Conservation (phyloP, 2,329 filamentous ascomycete genomes). For the Cucurbitaria berberidis region DNA sequence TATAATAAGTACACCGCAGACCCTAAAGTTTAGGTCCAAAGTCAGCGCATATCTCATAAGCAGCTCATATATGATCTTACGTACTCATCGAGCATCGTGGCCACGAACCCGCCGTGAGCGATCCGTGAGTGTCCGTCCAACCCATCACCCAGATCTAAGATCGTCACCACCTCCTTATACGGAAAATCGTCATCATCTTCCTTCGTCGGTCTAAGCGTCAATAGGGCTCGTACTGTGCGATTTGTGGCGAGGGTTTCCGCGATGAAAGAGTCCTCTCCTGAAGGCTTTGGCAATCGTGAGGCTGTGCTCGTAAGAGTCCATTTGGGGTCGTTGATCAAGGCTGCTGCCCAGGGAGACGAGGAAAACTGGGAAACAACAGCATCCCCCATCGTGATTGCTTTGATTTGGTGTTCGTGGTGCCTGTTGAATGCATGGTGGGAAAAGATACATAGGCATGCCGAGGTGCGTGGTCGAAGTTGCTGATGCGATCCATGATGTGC, state of each 20-base stretch:
- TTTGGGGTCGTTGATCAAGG: constrained; percentile 51
- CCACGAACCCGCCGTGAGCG: constrained; percentile 65
- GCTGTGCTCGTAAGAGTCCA: constrained; percentile 50
- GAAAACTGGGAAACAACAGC: constrained; percentile 29
- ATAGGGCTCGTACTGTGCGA: constrained; percentile 54
- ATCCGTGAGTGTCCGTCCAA: constrained; percentile 62
- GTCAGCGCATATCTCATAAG: not conserved
- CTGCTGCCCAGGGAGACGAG: constrained; percentile 58
- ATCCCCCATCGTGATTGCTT: constrained; percentile 24
- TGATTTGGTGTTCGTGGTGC: not conserved
- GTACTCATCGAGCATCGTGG: constrained; percentile 63
- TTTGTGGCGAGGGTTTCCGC: constrained; percentile 59
- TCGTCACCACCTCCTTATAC: constrained; percentile 47
- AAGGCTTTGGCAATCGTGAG: constrained; percentile 37
- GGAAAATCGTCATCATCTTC: constrained; percentile 21
- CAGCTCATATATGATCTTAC: not conserved
- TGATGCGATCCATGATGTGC: not conserved
- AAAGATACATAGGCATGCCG: constrained; percentile 7
- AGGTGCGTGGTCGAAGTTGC: constrained; percentile 3
- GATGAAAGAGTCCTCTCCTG: constrained; percentile 59
- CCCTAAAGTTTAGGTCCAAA: constrained; percentile 6
- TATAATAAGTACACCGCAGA: constrained; percentile 58
- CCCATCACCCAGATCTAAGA: constrained; percentile 57
- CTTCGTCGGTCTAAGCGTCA: constrained; percentile 28
- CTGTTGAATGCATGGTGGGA: constrained; percentile 7